Percentiles rank a stretch among this genome's conserved stretches.
phyloP scores from a whole-genome alignment of 306 rosid genomes.

The Betula pendula region DNA sequence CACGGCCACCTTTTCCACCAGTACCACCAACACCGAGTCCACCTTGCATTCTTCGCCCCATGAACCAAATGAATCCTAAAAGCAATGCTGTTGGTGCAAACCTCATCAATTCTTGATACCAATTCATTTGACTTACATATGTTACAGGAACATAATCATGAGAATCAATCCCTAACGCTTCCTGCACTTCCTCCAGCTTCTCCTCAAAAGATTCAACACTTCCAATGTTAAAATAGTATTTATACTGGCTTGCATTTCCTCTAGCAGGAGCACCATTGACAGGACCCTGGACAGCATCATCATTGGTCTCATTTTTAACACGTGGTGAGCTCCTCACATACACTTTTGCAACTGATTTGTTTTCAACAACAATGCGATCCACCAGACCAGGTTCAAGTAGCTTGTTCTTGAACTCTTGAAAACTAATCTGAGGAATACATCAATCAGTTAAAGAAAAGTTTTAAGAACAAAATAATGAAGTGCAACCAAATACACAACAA shows the following conservation, averaged over 20 bases:
- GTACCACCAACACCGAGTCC: slow-evolving; percentile 59
- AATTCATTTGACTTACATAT: slow-evolving; percentile 45
- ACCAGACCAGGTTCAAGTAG: slow-evolving; percentile 64
- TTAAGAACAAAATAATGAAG: neutral
- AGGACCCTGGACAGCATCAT: slow-evolving; percentile 41
- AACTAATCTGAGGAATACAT: slow-evolving; percentile 53
- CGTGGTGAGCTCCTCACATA: slow-evolving; percentile 48
- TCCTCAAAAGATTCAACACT: slow-evolving; percentile 63
- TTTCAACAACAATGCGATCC: slow-evolving; percentile 55
- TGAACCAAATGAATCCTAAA: slow-evolving; percentile 37
- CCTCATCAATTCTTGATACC: slow-evolving; percentile 45
- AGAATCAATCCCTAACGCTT: slow-evolving; percentile 47
- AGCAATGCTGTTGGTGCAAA: slow-evolving; percentile 53
- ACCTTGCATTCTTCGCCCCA: slow-evolving; percentile 49
- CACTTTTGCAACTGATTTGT: slow-evolving; percentile 67
- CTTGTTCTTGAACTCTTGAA: slow-evolving; percentile 63
- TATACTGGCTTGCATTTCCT: slow-evolving; percentile 38
- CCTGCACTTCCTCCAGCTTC: slow-evolving; percentile 68
- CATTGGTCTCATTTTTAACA: slow-evolving; percentile 28
- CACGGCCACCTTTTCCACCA: slow-evolving; percentile 50
- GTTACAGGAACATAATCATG: slow-evolving; percentile 62
- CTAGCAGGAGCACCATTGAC: slow-evolving; percentile 27
- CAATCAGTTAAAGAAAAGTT: neutral
- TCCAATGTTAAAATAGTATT: slow-evolving; percentile 55
- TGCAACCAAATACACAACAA: neutral